Evolutionary conservation across 2,329 filamentous ascomycete genomes (phyloP).

Genomic region (Fusarium chuoi): DNA sequence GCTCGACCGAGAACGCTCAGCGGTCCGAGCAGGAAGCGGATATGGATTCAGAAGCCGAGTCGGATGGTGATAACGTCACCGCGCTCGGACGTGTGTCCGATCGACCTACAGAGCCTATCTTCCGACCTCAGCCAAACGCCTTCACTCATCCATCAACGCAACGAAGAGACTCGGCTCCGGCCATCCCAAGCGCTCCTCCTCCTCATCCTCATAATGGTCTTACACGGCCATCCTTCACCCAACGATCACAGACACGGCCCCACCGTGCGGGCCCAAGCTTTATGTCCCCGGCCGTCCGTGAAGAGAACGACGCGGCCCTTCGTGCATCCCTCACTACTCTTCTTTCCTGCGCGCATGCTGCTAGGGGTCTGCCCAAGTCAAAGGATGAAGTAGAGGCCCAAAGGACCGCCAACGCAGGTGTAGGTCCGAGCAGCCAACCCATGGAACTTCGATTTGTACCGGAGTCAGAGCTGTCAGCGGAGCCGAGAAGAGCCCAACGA

Average conservation of each 20-base stretch:
- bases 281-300: slow-evolving; percentile 78
- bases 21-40: slow-evolving; percentile 53
- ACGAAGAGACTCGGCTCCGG: slow-evolving; percentile 60
- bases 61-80: slow-evolving; percentile 80
- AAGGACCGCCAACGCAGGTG: slow-evolving; percentile 48
- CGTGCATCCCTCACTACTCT: slow-evolving; percentile 94
- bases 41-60: slow-evolving; percentile 60
- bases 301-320: slow-evolving; percentile 92
- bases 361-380: slow-evolving; percentile 79
- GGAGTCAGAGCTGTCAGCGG: slow-evolving; percentile 67
- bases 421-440: slow-evolving; percentile 62
- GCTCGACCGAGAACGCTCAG: slow-evolving; percentile 65
- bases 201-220: slow-evolving; percentile 62
- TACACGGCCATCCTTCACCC: slow-evolving; percentile 60
- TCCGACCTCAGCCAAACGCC: slow-evolving; percentile 90
- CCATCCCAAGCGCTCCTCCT: slow-evolving; percentile 56
- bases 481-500: slow-evolving; percentile 41
- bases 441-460: slow-evolving; percentile 69
- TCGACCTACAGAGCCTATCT: slow-evolving; percentile 63
- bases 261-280: slow-evolving; percentile 66
- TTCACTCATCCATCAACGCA: slow-evolving; percentile 79
- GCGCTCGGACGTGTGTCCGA: slow-evolving; percentile 74
- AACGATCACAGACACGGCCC: slow-evolving; percentile 59
- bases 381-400: slow-evolving; percentile 57
- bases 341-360: slow-evolving; percentile 92